A percentile compares a stretch with the other conserved stretches of the same genome.
phyloP scores from a whole-genome alignment of 768 basidiomycete species.

The Psilocybe sp. region DNA sequence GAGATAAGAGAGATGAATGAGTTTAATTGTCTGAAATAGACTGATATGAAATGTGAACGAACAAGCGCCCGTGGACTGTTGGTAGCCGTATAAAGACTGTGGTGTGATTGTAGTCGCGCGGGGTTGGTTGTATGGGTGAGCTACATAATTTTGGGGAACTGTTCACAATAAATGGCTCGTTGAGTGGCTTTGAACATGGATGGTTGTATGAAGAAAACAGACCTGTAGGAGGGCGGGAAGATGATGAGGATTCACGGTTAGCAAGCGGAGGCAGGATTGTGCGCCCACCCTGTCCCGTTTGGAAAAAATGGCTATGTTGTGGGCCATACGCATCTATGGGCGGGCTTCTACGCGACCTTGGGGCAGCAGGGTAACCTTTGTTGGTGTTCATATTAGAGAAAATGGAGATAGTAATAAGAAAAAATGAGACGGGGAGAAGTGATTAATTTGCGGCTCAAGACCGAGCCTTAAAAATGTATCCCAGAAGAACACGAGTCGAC shows the following conservation, averaged over 20 bases:
- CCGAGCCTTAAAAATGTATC: conserved; percentile 37
- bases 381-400: conserved; percentile 64
- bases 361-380: conserved; percentile 67
- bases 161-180: conserved; percentile 48
- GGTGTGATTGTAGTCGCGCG: conserved; percentile 61
- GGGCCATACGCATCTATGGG: conserved; percentile 62
- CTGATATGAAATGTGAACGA: conserved; percentile 22
- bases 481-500: conserved; percentile 21
- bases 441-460: conserved; percentile 18
- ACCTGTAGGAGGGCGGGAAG: conserved; percentile 83
- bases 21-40: conserved; percentile 14
- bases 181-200: conserved; percentile 50
- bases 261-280: conserved; percentile 83
- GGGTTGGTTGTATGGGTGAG: conserved; percentile 61
- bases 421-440: conserved; percentile 51
- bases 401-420: conserved; percentile 58
- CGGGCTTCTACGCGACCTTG: conserved; percentile 66
- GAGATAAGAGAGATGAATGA: conserved; percentile 34
- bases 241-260: conserved; percentile 66
- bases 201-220: conserved; percentile 65
- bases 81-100: conserved; percentile 38
- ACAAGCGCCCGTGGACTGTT: conserved; percentile 36
- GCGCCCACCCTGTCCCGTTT: conserved; percentile 86
- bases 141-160: conserved; percentile 54
- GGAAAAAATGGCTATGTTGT: conserved; percentile 53